phyloP scores from a whole-genome alignment of 2,329 filamentous ascomycete species.

The Rutstroemia sp. region DNA sequence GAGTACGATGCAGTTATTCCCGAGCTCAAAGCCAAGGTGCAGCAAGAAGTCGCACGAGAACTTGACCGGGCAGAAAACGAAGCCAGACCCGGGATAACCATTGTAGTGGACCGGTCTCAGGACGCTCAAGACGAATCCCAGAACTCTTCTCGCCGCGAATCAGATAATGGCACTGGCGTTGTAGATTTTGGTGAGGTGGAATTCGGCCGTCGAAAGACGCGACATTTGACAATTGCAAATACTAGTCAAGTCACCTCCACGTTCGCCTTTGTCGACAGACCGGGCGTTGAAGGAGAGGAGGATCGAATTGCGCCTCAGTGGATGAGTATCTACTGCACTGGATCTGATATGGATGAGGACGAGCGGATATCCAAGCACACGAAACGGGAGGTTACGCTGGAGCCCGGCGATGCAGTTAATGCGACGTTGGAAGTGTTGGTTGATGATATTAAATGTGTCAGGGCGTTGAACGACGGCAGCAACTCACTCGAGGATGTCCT shows the following conservation, averaged over 20 bases:
- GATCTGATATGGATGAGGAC: constrained; percentile 35
- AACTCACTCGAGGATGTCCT: constrained; percentile 74
- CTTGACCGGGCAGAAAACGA: constrained; percentile 91
- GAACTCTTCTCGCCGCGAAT: constrained; percentile 13
- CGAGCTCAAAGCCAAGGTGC: constrained; percentile 73
- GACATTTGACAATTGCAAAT: constrained; percentile 79
- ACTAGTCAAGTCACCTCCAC: constrained; percentile 76
- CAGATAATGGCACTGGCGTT: constrained; percentile 37
- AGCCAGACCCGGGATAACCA: constrained; percentile 69
- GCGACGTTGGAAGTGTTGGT: constrained; percentile 64
- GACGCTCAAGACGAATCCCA: constrained; percentile 25
- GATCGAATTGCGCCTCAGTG: constrained; percentile 48
- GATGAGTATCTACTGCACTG: constrained; percentile 62
- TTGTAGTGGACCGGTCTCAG: constrained; percentile 65
- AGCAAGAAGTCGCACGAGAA: constrained; percentile 80
- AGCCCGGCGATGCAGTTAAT: constrained; percentile 76
- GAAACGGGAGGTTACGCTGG: constrained; percentile 50
- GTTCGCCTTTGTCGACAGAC: constrained; percentile 72
- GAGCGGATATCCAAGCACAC: constrained; percentile 12
- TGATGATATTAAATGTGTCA: constrained; percentile 54
- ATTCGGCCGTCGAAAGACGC: constrained; percentile 58
- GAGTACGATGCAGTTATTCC: constrained; percentile 83
- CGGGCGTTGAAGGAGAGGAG: constrained; percentile 48
- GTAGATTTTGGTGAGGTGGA: constrained; percentile 73
- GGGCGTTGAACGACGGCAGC: constrained; percentile 62